These are phyloP conservation scores for Puccinia coronata DNA, from an alignment of 1,284 basidiomycete species.

Conservation along the genomic window DNA sequence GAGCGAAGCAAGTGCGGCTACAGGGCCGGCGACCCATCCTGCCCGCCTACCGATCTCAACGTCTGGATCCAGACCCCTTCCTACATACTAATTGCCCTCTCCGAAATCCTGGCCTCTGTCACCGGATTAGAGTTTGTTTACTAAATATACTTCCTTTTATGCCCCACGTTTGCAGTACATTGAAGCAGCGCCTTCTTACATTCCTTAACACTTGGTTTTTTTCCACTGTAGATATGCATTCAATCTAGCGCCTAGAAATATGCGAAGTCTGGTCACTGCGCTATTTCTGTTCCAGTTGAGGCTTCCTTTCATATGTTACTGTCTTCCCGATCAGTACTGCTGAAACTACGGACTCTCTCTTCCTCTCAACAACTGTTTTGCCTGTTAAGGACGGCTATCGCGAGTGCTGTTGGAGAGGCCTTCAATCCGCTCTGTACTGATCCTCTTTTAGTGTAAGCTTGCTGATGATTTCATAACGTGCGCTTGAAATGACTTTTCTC, in stretches of 20 bases:
- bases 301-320: background rate
- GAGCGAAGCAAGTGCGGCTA: constrained; percentile 68
- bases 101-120: constrained; percentile 77
- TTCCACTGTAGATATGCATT: constrained; percentile 50
- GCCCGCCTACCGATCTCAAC: constrained; percentile 67
- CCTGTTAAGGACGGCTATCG: constrained; percentile 30
- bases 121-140: constrained; percentile 75
- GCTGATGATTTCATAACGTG: background rate
- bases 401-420: constrained; percentile 47
- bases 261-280: constrained; percentile 75
- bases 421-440: constrained; percentile 44
- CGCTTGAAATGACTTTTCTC: constrained; percentile 5
- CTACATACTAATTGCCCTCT: constrained; percentile 60
- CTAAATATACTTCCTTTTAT: constrained; percentile 61
- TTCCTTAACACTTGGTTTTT: constrained; percentile 56
- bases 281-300: constrained; percentile 56
- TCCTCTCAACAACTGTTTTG: background rate
- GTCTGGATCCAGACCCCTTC: constrained; percentile 52
- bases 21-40: constrained; percentile 68
- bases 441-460: constrained; percentile 38
- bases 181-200: background rate
- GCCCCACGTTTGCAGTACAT: background rate
- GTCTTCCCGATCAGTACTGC: background rate
- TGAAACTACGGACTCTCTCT: too few species aligned
- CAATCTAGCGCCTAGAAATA: constrained; percentile 67